Base-by-base conservation (phyloP, 108 stramenopile species). In the Aurantiochytrium sp. region DNA sequence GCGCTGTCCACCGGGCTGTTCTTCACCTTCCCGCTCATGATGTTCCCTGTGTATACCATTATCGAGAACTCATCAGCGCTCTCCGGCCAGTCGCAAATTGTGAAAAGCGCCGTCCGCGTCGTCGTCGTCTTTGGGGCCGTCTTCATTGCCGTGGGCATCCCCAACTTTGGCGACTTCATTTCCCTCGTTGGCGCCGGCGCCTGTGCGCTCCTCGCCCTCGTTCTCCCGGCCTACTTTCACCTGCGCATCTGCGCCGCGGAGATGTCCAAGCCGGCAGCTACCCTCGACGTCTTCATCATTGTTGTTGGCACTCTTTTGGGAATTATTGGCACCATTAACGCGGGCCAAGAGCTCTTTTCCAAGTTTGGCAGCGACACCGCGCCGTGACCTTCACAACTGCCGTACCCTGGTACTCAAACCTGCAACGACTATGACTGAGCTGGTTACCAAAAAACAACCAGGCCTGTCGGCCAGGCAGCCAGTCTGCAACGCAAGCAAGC, bases 11-110 rank as follows among this genome's bases (percentile, higher is more conserved):
- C 45, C 17, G 73, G 73, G 19, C 73, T 81, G 12, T 81, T 81
- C 45, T 81, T 81, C 32, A 81, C 73, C 39, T 81, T 48, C 1
- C 73, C 73, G 73, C 73, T 81, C 42, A 81, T 81, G 73, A 81
- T 81, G 73, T 48, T 81, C 73, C 73, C 73, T 4, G 73, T 81
- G 42, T 81, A 81, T 24, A 81, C 73, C 24, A 81, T 81, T 2
- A 81, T 81, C 45, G 73, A 81, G 30, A 48, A 6, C 45, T 81
- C 73, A 12, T 42, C 73, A 22, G 19, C 24, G 6, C 12, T 81
- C 0, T 12, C 39, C 12, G 19, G 39, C n/a, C 39, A 48, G 73
- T 48, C 73, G 21, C 45, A 48, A 17, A 30, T 6, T 22, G 73
- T 48, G 19, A 81, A 81, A 42, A 81, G 45, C 24, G n/a, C 32